Evolutionary conservation across 768 basidiomycete genomes (phyloP).

Genomic region (Lentinula sp.): DNA sequence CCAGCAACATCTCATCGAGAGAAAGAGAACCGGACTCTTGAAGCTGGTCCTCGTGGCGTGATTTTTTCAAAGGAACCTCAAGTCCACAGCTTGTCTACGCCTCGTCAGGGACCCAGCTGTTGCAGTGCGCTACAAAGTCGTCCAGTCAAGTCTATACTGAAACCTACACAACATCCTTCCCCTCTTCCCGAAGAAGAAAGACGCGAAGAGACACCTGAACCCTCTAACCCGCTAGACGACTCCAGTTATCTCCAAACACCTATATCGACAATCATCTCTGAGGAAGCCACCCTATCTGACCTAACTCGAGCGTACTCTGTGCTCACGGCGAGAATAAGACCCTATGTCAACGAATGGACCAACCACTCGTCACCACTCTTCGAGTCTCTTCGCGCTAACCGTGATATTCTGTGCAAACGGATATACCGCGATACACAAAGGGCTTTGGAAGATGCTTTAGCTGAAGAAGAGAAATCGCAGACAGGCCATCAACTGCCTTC

Average conservation of each 20-base stretch:
- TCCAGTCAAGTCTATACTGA: slow-evolving; percentile 67
- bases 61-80: slow-evolving; percentile 49
- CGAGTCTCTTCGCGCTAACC: slow-evolving; percentile 56
- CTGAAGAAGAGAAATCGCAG: slow-evolving; percentile 15
- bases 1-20: slow-evolving; percentile 53
- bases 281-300: slow-evolving; percentile 41
- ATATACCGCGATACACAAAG: slow-evolving; percentile 65
- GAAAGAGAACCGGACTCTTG: slow-evolving; percentile 41
- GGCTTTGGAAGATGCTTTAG: slow-evolving; percentile 55
- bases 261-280: slow-evolving; percentile 50
- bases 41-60: slow-evolving; percentile 30
- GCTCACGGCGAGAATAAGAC: slow-evolving; percentile 58
- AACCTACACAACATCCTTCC: slow-evolving; percentile 31
- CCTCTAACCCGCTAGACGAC: slow-evolving; percentile 58
- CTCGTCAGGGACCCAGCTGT: slow-evolving; percentile 14
- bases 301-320: slow-evolving; percentile 73
- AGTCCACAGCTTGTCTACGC: slow-evolving; percentile 33
- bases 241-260: slow-evolving; percentile 61
- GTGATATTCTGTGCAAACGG: slow-evolving; percentile 43
- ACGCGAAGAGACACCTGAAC: slow-evolving; percentile 75
- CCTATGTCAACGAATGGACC: slow-evolving; percentile 35
- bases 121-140: slow-evolving; percentile 30
- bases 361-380: slow-evolving; percentile 70
- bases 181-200: slow-evolving; percentile 35
- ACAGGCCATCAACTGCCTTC: slow-evolving; percentile 47